phyloP scores from a whole-genome alignment of 176 grass and related monocot species.

The Musa schizocarpa region DNA sequence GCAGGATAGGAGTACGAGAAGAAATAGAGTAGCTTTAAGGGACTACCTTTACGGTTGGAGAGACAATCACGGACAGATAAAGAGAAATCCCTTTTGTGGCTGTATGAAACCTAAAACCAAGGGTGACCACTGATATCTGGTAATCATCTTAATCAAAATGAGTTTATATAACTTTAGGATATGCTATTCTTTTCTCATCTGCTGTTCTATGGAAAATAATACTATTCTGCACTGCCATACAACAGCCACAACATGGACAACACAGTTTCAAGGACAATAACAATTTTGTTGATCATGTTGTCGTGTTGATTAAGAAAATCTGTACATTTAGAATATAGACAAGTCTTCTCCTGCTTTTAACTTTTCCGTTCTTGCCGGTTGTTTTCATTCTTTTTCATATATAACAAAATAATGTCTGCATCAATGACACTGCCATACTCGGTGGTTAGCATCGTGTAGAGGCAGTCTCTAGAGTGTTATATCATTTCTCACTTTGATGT shows the following conservation, averaged over 20 bases:
- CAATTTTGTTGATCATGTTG: not conserved
- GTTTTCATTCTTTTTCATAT: too few relatives aligned
- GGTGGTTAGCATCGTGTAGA: too few relatives aligned
- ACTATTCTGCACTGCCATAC: too few relatives aligned
- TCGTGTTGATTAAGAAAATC: not conserved
- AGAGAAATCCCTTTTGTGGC: conserved; percentile 58
- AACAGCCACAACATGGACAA: not conserved
- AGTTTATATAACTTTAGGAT: not conserved
- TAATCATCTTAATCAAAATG: not conserved
- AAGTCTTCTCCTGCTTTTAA: not conserved
- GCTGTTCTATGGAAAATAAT: not conserved
- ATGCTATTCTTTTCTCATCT: not conserved
- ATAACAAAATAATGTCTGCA: too few relatives aligned
- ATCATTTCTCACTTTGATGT: too few relatives aligned
- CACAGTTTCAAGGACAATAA: not conserved
- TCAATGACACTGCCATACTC: too few relatives aligned
- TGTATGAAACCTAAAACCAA: conserved; percentile 47
- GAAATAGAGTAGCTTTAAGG: conserved; percentile 59
- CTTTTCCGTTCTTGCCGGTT: too few relatives aligned
- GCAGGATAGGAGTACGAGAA: conserved; percentile 36
- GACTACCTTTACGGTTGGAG: conserved; percentile 90
- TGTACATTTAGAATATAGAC: not conserved
- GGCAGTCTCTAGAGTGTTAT: too few relatives aligned
- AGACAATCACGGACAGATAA: conserved; percentile 33
- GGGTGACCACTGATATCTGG: conserved; percentile 14